phyloP scores from a whole-genome alignment of 345 rosid genomes.

The Eucalyptus regnans region DNA sequence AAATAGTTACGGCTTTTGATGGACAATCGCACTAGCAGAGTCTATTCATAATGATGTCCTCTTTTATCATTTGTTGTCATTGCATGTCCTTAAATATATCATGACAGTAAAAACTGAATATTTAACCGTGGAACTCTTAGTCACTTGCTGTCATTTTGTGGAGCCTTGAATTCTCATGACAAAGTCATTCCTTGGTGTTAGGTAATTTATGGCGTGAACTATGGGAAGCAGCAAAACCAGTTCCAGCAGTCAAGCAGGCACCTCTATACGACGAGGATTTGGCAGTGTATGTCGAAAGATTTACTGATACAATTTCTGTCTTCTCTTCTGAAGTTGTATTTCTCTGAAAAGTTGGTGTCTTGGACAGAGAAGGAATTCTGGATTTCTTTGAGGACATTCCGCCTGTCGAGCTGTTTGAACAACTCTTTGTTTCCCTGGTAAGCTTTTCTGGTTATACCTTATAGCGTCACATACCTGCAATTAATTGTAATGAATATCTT shows the following conservation, averaged over 20 bases:
- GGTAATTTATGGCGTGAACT: constrained; percentile 97
- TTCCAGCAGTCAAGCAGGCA: constrained; percentile 85
- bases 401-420: constrained; percentile 64
- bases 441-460: constrained; percentile 6
- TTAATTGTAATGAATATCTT: background rate
- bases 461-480: background rate
- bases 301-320: background rate
- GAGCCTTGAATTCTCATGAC: background rate
- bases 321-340: background rate
- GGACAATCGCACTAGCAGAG: background rate
- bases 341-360: background rate
- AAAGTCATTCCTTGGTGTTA: constrained; percentile 5
- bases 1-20: background rate
- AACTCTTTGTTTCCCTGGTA: constrained; percentile 77
- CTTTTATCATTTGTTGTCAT: background rate
- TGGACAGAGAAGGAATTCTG: constrained; percentile 79
- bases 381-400: constrained; percentile 63
- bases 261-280: constrained; percentile 93
- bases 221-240: constrained; percentile 84
- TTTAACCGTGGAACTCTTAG: background rate
- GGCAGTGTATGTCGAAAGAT: constrained; percentile 64
- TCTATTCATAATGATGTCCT: background rate
- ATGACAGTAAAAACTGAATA: background rate
- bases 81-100: background rate
- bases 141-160: background rate